These are phyloP conservation scores for Globisporangium alternatum DNA, from an alignment of 352 stramenopile species.

Conservation along the genomic window DNA sequence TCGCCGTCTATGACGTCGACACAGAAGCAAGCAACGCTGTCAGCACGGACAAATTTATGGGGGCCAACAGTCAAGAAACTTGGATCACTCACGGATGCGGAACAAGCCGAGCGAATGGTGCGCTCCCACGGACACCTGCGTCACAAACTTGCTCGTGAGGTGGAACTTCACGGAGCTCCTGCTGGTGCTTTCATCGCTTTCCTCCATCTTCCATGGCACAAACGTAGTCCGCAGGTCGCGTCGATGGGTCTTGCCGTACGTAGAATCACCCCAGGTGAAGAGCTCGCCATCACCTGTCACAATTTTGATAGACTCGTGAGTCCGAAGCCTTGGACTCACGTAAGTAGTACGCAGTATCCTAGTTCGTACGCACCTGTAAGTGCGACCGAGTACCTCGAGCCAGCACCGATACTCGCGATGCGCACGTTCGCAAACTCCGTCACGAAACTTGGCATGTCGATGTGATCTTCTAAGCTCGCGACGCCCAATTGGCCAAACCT, in stretches of 20 bases:
- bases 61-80: background rate
- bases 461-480: slow-evolving; percentile 24
- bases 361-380: slow-evolving; percentile 27
- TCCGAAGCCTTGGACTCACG: too few species aligned
- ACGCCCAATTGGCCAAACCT: slow-evolving; percentile 59
- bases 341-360: background rate
- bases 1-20: slow-evolving; percentile 19
- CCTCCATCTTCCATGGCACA: slow-evolving; percentile 53
- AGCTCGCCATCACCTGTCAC: slow-evolving; percentile 49
- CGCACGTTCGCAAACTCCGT: slow-evolving; percentile 45
- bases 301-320: background rate
- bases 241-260: slow-evolving; percentile 43
- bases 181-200: slow-evolving; percentile 9
- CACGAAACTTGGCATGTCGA: slow-evolving; percentile 59
- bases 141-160: slow-evolving; percentile 36
- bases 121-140: slow-evolving; percentile 52
- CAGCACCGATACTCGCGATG: slow-evolving; percentile 48
- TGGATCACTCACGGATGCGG: slow-evolving; percentile 29
- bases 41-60: background rate
- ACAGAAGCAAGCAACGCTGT: background rate
- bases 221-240: slow-evolving; percentile 45
- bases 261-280: slow-evolving; percentile 66
- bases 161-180: background rate
- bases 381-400: slow-evolving; percentile 48
- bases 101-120: slow-evolving; percentile 60